Evolutionary conservation across 305 asterid species (phyloP).

Genomic region (Solanum hybrid): DNA sequence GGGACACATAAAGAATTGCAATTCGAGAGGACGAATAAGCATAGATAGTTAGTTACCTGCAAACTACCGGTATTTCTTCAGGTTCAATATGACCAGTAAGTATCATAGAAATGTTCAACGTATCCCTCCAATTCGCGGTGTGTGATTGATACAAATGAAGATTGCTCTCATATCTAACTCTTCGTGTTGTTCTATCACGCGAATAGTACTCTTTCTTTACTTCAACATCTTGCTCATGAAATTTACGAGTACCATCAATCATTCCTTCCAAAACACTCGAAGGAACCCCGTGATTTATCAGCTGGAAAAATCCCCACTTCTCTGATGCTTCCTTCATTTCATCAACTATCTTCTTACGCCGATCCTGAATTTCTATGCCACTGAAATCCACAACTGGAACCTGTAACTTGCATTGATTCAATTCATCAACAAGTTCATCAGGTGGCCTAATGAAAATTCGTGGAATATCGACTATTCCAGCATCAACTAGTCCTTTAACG

Average conservation of each 20-base stretch:
- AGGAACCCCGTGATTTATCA: neutral
- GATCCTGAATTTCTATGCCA: neutral
- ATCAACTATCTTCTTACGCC: neutral
- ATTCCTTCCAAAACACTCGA: neutral
- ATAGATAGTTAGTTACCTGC: neutral
- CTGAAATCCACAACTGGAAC: neutral
- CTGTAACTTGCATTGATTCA: neutral
- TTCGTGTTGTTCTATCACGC: neutral
- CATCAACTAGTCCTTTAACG: neutral
- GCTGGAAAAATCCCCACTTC: neutral
- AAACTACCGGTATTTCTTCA: neutral
- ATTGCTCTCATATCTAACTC: neutral
- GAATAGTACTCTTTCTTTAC: neutral
- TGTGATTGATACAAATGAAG: neutral
- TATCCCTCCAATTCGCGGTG: neutral
- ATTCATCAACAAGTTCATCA: neutral
- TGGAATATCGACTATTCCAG: neutral
- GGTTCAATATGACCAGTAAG: neutral
- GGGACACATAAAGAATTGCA: neutral
- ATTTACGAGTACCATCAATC: neutral
- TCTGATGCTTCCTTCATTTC: neutral
- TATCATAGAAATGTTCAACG: neutral
- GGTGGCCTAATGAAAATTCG: neutral
- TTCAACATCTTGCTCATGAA: neutral
- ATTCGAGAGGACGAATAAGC: too few species aligned